These are phyloP conservation scores for Fraxinus greggii DNA, from an alignment of 305 asterid genomes.

Conservation along the genomic window DNA sequence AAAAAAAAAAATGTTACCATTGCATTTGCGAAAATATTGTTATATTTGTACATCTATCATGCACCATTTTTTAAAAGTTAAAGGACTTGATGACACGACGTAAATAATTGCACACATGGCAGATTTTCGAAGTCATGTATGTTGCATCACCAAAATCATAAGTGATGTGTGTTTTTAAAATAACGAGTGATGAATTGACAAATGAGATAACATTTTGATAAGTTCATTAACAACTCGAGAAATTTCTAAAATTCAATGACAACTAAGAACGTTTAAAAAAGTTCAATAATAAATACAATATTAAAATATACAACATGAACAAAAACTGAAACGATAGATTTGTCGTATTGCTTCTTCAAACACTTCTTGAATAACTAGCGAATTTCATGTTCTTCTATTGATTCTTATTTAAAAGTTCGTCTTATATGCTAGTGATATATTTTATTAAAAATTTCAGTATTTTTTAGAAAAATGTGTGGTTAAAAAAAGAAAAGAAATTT, in stretches of 20 bases:
- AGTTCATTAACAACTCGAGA: background rate
- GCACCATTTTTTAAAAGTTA: background rate
- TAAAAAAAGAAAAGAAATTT: no score
- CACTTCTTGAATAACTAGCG: background rate
- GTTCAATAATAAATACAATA: no score
- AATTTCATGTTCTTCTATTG: background rate
- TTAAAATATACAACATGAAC: background rate
- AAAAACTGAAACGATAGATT: background rate
- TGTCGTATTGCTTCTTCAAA: background rate
- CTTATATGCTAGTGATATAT: background rate
- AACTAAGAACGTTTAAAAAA: no score
- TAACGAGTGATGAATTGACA: background rate
- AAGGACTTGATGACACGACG: background rate
- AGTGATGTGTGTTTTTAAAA: no score
- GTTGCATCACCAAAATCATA: background rate
- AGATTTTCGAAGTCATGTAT: no score
- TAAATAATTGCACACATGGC: background rate
- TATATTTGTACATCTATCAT: background rate
- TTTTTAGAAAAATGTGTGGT: no score
- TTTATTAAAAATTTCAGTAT: background rate
- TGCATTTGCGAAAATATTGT: background rate
- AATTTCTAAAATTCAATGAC: background rate
- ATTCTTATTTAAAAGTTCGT: no score
- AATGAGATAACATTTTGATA: background rate
- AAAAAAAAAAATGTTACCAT: no score